Base-by-base conservation (phyloP, 129 eudicot species). In the Ambrosia artemisiifolia region DNA sequence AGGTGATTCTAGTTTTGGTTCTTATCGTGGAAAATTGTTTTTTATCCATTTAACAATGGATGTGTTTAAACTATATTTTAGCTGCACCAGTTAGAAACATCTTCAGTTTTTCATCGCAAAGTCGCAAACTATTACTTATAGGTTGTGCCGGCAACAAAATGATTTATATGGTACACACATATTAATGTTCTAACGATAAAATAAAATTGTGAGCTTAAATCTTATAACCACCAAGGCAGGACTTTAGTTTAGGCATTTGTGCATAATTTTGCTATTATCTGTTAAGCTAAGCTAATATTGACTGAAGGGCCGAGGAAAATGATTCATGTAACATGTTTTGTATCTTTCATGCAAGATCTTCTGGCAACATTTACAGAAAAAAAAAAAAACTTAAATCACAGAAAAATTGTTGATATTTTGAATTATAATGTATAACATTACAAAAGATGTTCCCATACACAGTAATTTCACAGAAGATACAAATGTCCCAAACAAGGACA, bases 1-100 rank as follows among this genome's bases (percentile, higher is more conserved):
- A 90, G 99, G 99, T 94, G 71, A 73, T 82, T 50, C 54, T 34
- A 72, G 19, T 50, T 66, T 62, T 73, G 53, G 48, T 77, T 54
- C 54, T 56, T 76, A 24, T 67, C 50, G 66, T 49, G 49, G 10
- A 62, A 50, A 51, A 49, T 53, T 14, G 24, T 49, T 56, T 47
- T 69, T 59, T 47, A 13, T 35, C 65, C 44, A 32, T 76, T 60
- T 43, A 38, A 49, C 40, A 36, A 35, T 48, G 57, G 5, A 35
- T 59, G 51, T 61, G 49, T 9, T 67, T 48, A 34, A 34, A 54
- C 51, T 7, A 18, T n/a, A 55, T 43, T 72, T 76, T 56, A 51
- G 33, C n/a, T 61, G 56, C 33, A 65, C 75, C 35, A 16, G 42
- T 49, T 69, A 43, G 62, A 63, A 33, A 38, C 24, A 60, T 61